A percentile compares a stretch with the other conserved stretches of the same genome.
These are phyloP conservation scores for Flueggea neowawraea DNA, from an alignment of 441 rosid species.

Conservation along the genomic window DNA sequence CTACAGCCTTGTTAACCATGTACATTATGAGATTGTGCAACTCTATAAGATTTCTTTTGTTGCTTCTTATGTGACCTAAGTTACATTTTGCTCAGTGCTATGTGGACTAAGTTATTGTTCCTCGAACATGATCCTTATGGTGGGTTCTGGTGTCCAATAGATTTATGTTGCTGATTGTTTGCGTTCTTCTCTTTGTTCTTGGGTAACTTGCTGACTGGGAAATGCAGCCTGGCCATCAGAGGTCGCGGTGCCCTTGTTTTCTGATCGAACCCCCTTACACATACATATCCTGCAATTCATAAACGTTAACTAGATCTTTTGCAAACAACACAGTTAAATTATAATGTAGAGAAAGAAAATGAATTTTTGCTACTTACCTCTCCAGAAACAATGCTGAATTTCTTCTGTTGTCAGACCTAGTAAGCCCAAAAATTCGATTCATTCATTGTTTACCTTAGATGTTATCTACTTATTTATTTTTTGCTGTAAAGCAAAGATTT, in stretches of 20 bases:
- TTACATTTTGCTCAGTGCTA: slow-evolving; percentile 18
- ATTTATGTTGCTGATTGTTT: slow-evolving; percentile 13
- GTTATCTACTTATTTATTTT: not conserved
- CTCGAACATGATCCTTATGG: slow-evolving; percentile 15
- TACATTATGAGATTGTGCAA: slow-evolving; percentile 19
- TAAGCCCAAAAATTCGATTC: slow-evolving; percentile 9
- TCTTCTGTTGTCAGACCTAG: slow-evolving; percentile 81
- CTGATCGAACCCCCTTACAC: slow-evolving; percentile 93
- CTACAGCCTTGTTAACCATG: slow-evolving; percentile 23
- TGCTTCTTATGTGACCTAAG: slow-evolving; percentile 14
- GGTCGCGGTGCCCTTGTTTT: slow-evolving; percentile 87
- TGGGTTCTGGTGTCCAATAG: slow-evolving; percentile 8
- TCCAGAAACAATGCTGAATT: slow-evolving; percentile 90
- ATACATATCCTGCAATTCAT: slow-evolving; percentile 71
- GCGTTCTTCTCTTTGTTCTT: slow-evolving; percentile 32
- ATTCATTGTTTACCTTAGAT: slow-evolving; percentile 1
- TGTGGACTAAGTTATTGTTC: slow-evolving; percentile 24
- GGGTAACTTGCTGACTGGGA: slow-evolving; percentile 58
- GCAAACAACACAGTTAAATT: not conserved
- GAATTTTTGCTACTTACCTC: slow-evolving; percentile 43
- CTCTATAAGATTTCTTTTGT: slow-evolving; percentile 13
- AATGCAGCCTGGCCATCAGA: slow-evolving; percentile 74
- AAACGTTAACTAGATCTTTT: not conserved
- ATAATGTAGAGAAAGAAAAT: not conserved
- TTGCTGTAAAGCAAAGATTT: slow-evolving; percentile 1